Percentiles rank a stretch among this genome's conserved stretches.
Evolutionary conservation across 345 rosid species (phyloP).

Genomic region (Camelina neglecta): DNA sequence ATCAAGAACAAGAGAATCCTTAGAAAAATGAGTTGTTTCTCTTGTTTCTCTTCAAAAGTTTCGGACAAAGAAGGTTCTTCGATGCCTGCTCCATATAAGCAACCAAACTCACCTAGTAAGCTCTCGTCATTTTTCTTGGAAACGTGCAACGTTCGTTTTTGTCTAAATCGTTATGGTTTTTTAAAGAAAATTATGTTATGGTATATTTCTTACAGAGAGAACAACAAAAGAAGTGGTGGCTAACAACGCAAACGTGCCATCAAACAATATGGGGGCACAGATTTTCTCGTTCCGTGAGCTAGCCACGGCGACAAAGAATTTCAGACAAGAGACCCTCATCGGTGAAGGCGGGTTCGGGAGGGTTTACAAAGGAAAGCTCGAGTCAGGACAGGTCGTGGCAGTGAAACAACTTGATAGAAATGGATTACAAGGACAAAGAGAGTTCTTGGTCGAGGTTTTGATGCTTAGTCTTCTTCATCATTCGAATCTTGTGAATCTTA

Average conservation of each 20-base stretch:
- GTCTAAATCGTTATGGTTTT: background rate
- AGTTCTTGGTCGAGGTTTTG: conserved; percentile 89
- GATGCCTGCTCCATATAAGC: conserved; percentile 37
- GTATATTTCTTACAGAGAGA: background rate
- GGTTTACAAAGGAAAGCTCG: conserved; percentile 81
- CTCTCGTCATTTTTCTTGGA: background rate
- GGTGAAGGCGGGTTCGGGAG: conserved; percentile 96
- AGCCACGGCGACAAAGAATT: conserved; percentile 83
- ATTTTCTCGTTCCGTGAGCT: conserved; percentile 80
- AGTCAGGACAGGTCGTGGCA: conserved; percentile 70
- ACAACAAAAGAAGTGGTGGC: conserved; percentile 7
- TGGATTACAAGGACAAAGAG: conserved; percentile 88
- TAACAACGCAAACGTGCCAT: conserved; percentile 13
- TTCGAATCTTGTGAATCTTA: conserved; percentile 85
- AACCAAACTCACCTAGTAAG: conserved; percentile 35
- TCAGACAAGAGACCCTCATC: conserved; percentile 70
- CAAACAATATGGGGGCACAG: conserved; percentile 57
- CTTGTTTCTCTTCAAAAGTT: conserved; percentile 36
- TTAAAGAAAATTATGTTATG: background rate
- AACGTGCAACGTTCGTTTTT: background rate
- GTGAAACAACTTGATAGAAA: conserved; percentile 92
- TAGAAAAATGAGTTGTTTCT: conserved; percentile 38
- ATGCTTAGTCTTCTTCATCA: conserved; percentile 92
- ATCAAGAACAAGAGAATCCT: conserved; percentile 12
- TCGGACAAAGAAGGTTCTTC: conserved; percentile 14